Evolutionary conservation across 805 yeast genomes (phyloP), one percentile per base, ranked within the genome.

Genomic region (Ogataea nitratoaversa): DNA sequence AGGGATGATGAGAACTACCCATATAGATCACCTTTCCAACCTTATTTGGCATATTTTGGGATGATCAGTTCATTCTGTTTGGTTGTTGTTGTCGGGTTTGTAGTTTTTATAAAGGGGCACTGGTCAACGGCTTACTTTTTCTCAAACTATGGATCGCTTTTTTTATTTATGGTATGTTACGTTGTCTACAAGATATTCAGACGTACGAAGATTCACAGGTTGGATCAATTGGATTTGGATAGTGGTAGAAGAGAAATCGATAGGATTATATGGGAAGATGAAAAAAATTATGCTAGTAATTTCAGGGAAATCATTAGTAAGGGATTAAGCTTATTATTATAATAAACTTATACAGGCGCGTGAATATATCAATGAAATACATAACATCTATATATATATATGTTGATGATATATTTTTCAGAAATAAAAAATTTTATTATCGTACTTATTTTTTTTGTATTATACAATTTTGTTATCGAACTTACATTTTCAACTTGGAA

Each of bases 231-330:
- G 44, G 95, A 88, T 59, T 72, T 84, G 56, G 95, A 88, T 59
- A 74, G 87, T 0, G 95, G 95, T 2, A 68, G 95, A 52, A 71
- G 93, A 37, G 95, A 87, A 57, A 78, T 82, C 63, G 96, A 88
- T 60, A 67, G 88, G 36, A 76, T 76, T 47, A 77, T 80, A 18
- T 86, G 95, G 95, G 87, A 82, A 49, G 93, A 86, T 42, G 86
- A 84, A 37, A 67, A 48, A 39, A 52, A 58, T 30, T 62, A 63
- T 37, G 47, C 53, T 17, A 54, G 56, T 29, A 66, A 54, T 36
- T 54, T 65, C 29, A 57, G 50, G 33, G 70, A 65, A 36, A 48
- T 58, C 17, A 19, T 62, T 17, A 36, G 34, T 3, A 62, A 53
- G 37, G 50, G 47, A n/a, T 34, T 56, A 7, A 19, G 42, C 19